Evolutionary conservation across 352 stramenopile genomes (phyloP).

Genomic region (Globisporangium lucens): DNA sequence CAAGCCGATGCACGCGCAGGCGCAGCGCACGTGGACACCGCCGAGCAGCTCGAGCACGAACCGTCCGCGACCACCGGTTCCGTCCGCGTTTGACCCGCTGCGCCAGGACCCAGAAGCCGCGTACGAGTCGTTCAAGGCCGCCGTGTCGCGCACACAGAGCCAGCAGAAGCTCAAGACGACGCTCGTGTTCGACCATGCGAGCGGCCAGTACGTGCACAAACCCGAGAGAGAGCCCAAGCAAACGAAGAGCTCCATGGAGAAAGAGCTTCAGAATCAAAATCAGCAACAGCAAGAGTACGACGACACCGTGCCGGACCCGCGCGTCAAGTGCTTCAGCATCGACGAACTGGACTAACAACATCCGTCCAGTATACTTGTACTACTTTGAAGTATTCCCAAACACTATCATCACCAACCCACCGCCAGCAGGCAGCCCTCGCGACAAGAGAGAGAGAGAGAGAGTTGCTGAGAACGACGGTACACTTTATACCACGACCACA

Average conservation of each 20-base stretch:
- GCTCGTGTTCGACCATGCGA: conserved; percentile 29
- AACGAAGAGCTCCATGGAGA: neutral
- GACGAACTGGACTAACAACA: conserved; percentile 49
- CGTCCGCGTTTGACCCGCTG: conserved; percentile 8
- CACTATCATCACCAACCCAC: neutral
- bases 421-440: neutral
- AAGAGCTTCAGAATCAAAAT: neutral
- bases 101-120: conserved; percentile 13
- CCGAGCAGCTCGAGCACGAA: neutral
- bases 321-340: conserved; percentile 45
- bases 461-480: neutral
- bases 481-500: neutral
- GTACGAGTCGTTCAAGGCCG: conserved; percentile 17
- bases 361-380: neutral
- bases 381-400: no score
- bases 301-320: conserved; percentile 1
- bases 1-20: neutral
- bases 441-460: no score
- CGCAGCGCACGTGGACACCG: conserved; percentile 10
- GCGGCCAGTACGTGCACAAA: conserved; percentile 24
- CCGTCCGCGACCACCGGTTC: neutral
- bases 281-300: neutral
- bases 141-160: conserved; percentile 17
- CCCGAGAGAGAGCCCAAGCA: conserved; percentile 18
- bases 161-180: conserved; percentile 23